Evolutionary conservation across 495 filamentous ascomycete genomes (phyloP), one percentile per base, ranked within the genome.

Genomic region (Neurospora cerealis): DNA sequence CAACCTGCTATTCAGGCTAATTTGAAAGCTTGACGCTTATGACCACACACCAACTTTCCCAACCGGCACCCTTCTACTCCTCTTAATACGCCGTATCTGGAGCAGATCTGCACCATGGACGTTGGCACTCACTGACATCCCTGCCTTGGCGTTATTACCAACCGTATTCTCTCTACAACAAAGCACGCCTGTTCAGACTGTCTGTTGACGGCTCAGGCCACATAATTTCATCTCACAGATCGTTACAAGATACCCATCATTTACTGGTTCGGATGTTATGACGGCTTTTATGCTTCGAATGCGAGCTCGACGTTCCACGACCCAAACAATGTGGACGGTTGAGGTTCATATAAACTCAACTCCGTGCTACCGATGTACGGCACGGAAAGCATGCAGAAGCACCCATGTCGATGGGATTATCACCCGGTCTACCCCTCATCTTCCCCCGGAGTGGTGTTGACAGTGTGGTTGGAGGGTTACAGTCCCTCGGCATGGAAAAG

Each of bases 341-440:
- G 48, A 60, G 48, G 48, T 60, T 60, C 48, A 60, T 60, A 15
- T 28, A 28, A 60, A 28, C 24, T 60, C 48, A 60, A 60, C 48
- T 15, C 11, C 11, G 11, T 60, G 48, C 48, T 28, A 60, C 48
- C 48, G 13, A 60, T 32, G 13, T 62, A 62, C 54, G 28, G 54
- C 54, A 62, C 54, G 54, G 24, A 62, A 62, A 17, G 54, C 54
- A 62, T 62, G 54, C 54, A 62, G 54, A 62, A 62, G 54, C 54
- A 62, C 13, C 54, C 54, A 62, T 62, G 24, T 17, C 28, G 54
- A 62, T 32, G 54, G 54, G 28, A 62, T 62, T 17, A 62, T 62
- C 5, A 62, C 11, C 54, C 70, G 37, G 72, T 73, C 72, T 77
- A 79, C 77, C 76, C 77, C 74, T 79, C 76, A 77, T 70, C 75